Evolutionary conservation across 352 stramenopile genomes (phyloP), one percentile per base, ranked within the genome.

Genomic region (Pythium aphanidermatum): DNA sequence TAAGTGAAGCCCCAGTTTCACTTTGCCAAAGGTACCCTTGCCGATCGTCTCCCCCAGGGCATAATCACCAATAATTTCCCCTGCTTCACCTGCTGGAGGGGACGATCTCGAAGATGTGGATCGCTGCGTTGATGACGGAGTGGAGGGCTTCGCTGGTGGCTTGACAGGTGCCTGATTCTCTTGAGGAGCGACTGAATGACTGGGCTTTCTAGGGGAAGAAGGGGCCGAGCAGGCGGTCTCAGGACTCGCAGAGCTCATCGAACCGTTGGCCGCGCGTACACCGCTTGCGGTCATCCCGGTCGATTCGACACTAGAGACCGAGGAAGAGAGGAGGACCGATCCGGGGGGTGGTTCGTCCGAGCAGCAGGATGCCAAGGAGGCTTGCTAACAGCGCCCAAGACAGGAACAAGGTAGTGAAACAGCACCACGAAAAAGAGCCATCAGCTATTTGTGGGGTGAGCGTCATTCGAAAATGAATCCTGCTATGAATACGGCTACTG

Each of bases 11-110:
- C 81, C 92, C 19, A 92, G 51, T 21, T 92, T 95, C 19, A 98
- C 92, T 55, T 96, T 95, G 19, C 92, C 92, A 57, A 98, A 98
- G 2, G 92, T 97, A 19, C 92, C 92, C 56, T 97, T 85, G 21
- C 92, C 92, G 46, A 98, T 83, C 14, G 86, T 96, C 49, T 95
- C 88, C 14, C 89, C 86, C 2, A 97, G 54, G 2, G 92, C 65
- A 52, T 96, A 97, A 35, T 96, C 68, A n/a, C 88, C 90, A 5
- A 96, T 55, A 16, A 78, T 55, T 26, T 85, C 65, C 8, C 70
- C 68, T 10, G 44, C 58, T 10, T 43, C 52, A 2, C 41, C 49
- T 3, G 36, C 23, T 6, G 42, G 20, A 31, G 0, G 16, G 1
- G 28, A 42, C 7, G 19, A n/a, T n/a, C n/a, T n/a, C n/a, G n/a